Base-by-base conservation (phyloP, 2,329 filamentous ascomycete species). In the Berkeleyomyces rouxiae region DNA sequence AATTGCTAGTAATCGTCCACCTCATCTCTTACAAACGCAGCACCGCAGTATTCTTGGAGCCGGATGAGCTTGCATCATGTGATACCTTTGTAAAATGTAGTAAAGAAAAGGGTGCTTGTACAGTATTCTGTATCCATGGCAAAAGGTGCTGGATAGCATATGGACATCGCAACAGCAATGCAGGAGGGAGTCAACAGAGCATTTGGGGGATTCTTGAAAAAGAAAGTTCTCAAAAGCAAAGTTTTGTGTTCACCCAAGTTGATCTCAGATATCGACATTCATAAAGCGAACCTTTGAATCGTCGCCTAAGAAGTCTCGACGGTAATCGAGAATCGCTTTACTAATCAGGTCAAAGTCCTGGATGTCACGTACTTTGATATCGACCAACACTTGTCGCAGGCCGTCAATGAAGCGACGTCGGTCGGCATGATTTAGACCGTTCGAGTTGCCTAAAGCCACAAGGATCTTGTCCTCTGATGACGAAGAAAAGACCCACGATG, bases 391-490 rank as follows among this genome's bases (percentile, higher is more conserved):
- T 66, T 79, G 75, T 63, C 79, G 79, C 57, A 89, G 77, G 33
- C 85, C 85, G 40, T 76, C 74, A 67, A 82, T 82, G 73, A 85
- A 89, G 65, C 77, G 76, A 63, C 78, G 75, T 70, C 80, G 81
- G 66, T 84, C 79, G 64, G 83, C 79, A 67, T 80, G 80, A 49
- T 77, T 80, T 70, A 82, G 84, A 67, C 82, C 82, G 66, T 85
- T 82, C 53, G 82, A 78, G 57, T 80, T 83, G 53, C 86, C 86
- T 61, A 90, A 80, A 67, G 87, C 83, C 63, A 87, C 78, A 67
- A 90, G 81, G 67, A 90, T 84, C 70, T 84, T 82, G 71, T 86
- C 83, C 76, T 89, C 87, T 90, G 61, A 62, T 33, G 61, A 61
- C 39, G 33, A 23, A 49, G 31, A n/a, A 61, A 61, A 61, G 13